Percentiles rank a stretch among this genome's conserved stretches.
These are phyloP conservation scores for Zelopaecilomyces penicillatus DNA, from an alignment of 2,329 filamentous ascomycete genomes.

Conservation along the genomic window DNA sequence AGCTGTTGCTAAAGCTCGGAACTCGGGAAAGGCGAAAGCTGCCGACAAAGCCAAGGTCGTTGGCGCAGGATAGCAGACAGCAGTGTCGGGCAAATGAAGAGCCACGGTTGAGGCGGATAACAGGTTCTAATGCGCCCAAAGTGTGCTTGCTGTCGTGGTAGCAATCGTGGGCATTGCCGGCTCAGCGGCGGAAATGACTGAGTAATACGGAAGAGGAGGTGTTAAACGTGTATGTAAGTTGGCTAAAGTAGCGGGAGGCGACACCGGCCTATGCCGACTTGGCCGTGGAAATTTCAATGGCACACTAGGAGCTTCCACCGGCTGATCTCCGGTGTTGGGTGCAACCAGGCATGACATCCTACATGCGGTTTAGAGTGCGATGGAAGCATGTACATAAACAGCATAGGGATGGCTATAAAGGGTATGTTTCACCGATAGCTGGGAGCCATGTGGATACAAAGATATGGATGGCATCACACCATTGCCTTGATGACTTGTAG, in stretches of 20 bases:
- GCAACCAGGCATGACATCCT: too few species aligned
- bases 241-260: conserved; percentile 12
- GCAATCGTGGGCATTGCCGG: conserved; percentile 25
- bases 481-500: too few species aligned
- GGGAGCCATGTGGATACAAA: too few species aligned
- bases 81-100: too few species aligned
- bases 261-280: conserved; percentile 21
- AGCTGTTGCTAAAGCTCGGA: conserved; percentile 3
- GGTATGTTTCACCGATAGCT: too few species aligned
- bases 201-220: conserved; percentile 18
- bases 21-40: background rate
- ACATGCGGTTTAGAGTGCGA: too few species aligned
- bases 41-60: background rate
- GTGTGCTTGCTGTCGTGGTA: conserved; percentile 11
- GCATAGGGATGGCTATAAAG: too few species aligned
- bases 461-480: too few species aligned
- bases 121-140: conserved; percentile 5
- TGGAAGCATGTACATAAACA: too few species aligned
- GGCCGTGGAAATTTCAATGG: conserved; percentile 20
- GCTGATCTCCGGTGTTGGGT: conserved; percentile 16
- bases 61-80: too few species aligned
- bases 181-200: conserved; percentile 21
- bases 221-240: conserved; percentile 1
- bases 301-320: conserved; percentile 23
- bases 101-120: background rate